A percentile compares a stretch with the other conserved stretches of the same genome.
Conservation (phyloP, 352 stramenopile species). For the Phytophthora tubulina region DNA sequence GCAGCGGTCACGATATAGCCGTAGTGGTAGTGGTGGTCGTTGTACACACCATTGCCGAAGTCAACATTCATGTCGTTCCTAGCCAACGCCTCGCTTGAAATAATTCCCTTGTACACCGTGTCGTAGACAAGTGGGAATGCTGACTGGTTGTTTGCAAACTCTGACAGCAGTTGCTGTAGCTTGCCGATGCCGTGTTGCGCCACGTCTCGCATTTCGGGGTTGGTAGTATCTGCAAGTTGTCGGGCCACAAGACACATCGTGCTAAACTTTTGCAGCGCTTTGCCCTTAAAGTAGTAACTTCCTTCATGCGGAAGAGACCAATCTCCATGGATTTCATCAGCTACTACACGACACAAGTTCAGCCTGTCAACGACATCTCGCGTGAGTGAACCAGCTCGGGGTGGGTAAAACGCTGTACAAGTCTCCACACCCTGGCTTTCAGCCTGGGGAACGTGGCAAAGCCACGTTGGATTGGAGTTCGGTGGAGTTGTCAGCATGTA, state of each 20-base stretch:
- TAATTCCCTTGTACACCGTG: constrained; percentile 74
- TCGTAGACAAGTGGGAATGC: constrained; percentile 73
- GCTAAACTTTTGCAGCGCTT: constrained; percentile 79
- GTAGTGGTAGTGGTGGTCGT: constrained; percentile 84
- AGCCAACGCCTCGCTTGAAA: constrained; percentile 60
- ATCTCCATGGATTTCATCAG: constrained; percentile 73
- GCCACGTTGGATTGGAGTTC: constrained; percentile 48
- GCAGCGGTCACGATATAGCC: constrained; percentile 69
- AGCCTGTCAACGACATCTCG: constrained; percentile 46
- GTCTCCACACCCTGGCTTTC: constrained; percentile 55
- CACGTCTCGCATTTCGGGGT: constrained; percentile 57
- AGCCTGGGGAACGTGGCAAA: constrained; percentile 52
- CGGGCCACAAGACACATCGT: constrained; percentile 81
- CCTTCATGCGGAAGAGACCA: constrained; percentile 72
- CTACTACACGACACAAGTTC: constrained; percentile 55
- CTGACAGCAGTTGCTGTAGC: constrained; percentile 53
- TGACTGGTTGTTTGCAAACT: constrained; percentile 58
- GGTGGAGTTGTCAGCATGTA: constrained; percentile 45
- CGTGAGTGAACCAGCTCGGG: constrained; percentile 38
- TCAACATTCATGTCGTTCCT: constrained; percentile 79
- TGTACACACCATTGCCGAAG: constrained; percentile 79
- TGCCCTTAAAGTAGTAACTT: constrained; percentile 90
- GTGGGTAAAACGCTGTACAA: constrained; percentile 65
- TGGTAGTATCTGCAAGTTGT: constrained; percentile 64
- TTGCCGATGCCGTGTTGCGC: constrained; percentile 58